A percentile compares a stretch with the other conserved stretches of the same genome.
Evolutionary conservation across 2,329 filamentous ascomycete species (phyloP).

Genomic region (Periconia digitata): DNA sequence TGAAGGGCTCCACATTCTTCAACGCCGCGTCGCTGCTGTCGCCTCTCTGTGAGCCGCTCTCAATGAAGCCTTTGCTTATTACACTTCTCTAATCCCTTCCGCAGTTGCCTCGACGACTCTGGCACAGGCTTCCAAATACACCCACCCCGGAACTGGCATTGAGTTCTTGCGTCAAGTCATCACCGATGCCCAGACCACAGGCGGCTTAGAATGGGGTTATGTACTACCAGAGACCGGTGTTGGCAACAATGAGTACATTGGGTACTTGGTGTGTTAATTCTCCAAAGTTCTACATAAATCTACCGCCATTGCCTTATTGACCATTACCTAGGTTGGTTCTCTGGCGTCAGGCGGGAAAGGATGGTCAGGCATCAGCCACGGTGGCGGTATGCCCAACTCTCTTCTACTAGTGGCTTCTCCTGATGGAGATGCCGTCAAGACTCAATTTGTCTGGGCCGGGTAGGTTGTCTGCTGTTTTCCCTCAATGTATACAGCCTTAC

Average conservation of each 20-base stretch:
- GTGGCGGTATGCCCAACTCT: slow-evolving; percentile 37
- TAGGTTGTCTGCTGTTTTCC: slow-evolving; percentile 13
- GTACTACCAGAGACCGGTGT: slow-evolving; percentile 29
- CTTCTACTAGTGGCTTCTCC: slow-evolving; percentile 39
- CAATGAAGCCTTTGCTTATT: slow-evolving; percentile 2
- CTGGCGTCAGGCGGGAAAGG: slow-evolving; percentile 29
- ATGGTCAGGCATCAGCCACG: slow-evolving; percentile 42
- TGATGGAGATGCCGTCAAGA: slow-evolving; percentile 28
- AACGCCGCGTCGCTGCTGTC: slow-evolving; percentile 42
- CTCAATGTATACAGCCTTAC: background rate
- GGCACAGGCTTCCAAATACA: slow-evolving; percentile 33
- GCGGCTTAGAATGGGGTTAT: slow-evolving; percentile 40
- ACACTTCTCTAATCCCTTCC: slow-evolving; percentile 9
- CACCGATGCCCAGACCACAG: slow-evolving; percentile 26
- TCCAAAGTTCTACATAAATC: background rate
- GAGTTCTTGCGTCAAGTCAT: slow-evolving; percentile 34
- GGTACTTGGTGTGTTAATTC: slow-evolving; percentile 34
- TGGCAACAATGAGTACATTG: slow-evolving; percentile 40
- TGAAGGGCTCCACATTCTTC: slow-evolving; percentile 38
- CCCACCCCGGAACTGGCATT: slow-evolving; percentile 34
- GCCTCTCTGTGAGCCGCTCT: slow-evolving; percentile 30
- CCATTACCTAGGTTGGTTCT: slow-evolving; percentile 27
- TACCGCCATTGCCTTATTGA: slow-evolving; percentile 11
- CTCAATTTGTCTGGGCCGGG: slow-evolving; percentile 34
- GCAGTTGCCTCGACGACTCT: slow-evolving; percentile 26